Conservation (phyloP, 257 asterid species). For the Knoxia roxburghii region DNA sequence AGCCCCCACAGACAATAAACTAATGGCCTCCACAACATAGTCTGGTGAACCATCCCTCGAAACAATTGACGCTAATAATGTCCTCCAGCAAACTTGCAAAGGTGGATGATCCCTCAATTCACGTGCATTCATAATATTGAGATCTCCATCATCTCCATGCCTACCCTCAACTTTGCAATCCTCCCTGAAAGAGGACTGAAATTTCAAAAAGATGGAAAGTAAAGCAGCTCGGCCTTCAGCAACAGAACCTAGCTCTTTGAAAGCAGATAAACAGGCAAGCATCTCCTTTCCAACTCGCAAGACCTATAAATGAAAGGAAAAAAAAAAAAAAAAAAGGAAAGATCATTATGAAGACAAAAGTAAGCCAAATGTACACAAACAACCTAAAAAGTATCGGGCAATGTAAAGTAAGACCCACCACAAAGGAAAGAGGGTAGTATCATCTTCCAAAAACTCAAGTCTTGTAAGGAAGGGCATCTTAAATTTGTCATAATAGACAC, state of each 20-base stretch:
- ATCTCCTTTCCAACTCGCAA: conserved; percentile 78
- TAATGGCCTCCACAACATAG: conserved; percentile 50
- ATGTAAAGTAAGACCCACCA: not conserved
- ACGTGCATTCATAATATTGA: conserved; percentile 26
- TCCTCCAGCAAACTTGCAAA: conserved; percentile 68
- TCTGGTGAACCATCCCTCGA: conserved; percentile 47
- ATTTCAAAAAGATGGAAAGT: conserved; percentile 37
- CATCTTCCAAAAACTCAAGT: not conserved
- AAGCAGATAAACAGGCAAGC: conserved; percentile 53
- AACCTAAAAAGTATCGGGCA: not conserved
- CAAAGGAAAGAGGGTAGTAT: not conserved
- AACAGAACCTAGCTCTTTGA: conserved; percentile 62
- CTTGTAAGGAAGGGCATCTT: not conserved
- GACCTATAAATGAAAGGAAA: conserved; percentile 43
- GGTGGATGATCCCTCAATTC: conserved; percentile 77
- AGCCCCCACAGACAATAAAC: conserved; percentile 55
- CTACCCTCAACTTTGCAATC: conserved; percentile 38
- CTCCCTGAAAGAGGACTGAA: conserved; percentile 37
- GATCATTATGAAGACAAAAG: conserved; percentile 5
- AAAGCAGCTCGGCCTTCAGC: conserved; percentile 59
- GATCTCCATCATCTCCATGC: conserved; percentile 35
- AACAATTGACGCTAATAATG: conserved; percentile 42
- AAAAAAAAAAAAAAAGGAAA: no score
- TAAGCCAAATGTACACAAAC: not conserved
- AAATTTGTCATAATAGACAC: not conserved